These are phyloP conservation scores for Thraustotheca clavata DNA, from an alignment of 352 stramenopile genomes.

Conservation along the genomic window DNA sequence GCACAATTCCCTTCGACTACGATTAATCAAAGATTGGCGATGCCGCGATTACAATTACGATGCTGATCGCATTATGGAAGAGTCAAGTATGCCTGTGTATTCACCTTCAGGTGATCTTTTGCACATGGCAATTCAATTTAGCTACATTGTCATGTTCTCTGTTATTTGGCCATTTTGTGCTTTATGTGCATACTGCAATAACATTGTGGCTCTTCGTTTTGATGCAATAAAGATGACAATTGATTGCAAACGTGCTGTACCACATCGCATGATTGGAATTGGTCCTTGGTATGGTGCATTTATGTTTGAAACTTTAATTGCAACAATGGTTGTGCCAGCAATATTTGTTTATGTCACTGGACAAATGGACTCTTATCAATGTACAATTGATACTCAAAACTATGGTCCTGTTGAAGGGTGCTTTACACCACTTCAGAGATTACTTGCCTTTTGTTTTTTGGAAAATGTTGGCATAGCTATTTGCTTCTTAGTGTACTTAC, in stretches of 20 bases:
- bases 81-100: constrained; percentile 54
- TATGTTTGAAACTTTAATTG: constrained; percentile 43
- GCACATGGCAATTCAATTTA: constrained; percentile 59
- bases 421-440: constrained; percentile 22
- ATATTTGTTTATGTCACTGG: constrained; percentile 59
- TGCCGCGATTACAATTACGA: constrained; percentile 54
- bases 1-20: constrained; percentile 24
- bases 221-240: constrained; percentile 59
- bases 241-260: constrained; percentile 49
- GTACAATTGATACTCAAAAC: constrained; percentile 28
- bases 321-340: constrained; percentile 37
- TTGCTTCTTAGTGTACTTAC: constrained; percentile 41
- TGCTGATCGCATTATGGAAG: constrained; percentile 41
- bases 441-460: constrained; percentile 35
- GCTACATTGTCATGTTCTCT: constrained; percentile 60
- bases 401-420: constrained; percentile 36
- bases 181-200: constrained; percentile 41
- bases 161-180: constrained; percentile 58
- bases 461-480: constrained; percentile 47
- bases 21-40: constrained; percentile 40
- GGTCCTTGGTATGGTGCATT: constrained; percentile 43
- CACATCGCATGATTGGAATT: constrained; percentile 42
- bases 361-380: constrained; percentile 48
- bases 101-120: constrained; percentile 42
- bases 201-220: constrained; percentile 42